phyloP scores from a whole-genome alignment of 1,139 yeast genomes.

The Saccharomycopsis phalli region DNA sequence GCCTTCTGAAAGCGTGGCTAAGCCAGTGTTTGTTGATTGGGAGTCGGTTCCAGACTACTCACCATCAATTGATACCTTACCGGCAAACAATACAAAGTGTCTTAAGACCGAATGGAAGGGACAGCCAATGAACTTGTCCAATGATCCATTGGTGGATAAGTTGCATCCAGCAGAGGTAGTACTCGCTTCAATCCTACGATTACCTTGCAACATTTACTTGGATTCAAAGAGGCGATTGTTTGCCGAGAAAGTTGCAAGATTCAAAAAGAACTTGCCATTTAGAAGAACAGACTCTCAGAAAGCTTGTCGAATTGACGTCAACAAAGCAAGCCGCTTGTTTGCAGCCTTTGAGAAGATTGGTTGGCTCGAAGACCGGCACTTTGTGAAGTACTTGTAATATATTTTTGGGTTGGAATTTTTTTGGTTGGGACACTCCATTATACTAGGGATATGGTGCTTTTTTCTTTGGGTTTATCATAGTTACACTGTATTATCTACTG shows the following conservation, averaged over 20 bases:
- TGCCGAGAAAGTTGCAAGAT: slow-evolving; percentile 75
- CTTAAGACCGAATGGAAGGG: slow-evolving; percentile 96
- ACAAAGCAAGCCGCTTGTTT: slow-evolving; percentile 86
- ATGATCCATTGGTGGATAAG: slow-evolving; percentile 61
- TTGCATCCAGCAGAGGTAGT: slow-evolving; percentile 90
- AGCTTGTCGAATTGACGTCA: slow-evolving; percentile 94
- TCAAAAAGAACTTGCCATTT: slow-evolving; percentile 70
- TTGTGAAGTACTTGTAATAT: slow-evolving; percentile 41
- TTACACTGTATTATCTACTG: background rate
- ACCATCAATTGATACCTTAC: slow-evolving; percentile 55
- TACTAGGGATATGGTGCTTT: background rate
- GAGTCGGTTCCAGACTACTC: slow-evolving; percentile 61
- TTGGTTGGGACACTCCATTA: background rate
- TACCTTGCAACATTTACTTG: slow-evolving; percentile 79
- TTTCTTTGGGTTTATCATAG: background rate
- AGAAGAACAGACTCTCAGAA: slow-evolving; percentile 97
- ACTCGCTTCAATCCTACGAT: slow-evolving; percentile 78
- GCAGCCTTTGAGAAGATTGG: slow-evolving; percentile 94
- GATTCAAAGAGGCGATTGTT: slow-evolving; percentile 90
- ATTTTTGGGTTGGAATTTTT: slow-evolving; percentile 1
- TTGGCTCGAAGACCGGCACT: slow-evolving; percentile 79
- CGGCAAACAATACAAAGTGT: slow-evolving; percentile 56
- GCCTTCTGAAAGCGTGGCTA: slow-evolving; percentile 28
- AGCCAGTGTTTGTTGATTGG: slow-evolving; percentile 49
- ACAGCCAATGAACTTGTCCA: slow-evolving; percentile 82